Percentiles rank a stretch among this genome's conserved stretches.
Conservation (phyloP, 176 grass and related monocot species). For the Paspalum vaginatum region DNA sequence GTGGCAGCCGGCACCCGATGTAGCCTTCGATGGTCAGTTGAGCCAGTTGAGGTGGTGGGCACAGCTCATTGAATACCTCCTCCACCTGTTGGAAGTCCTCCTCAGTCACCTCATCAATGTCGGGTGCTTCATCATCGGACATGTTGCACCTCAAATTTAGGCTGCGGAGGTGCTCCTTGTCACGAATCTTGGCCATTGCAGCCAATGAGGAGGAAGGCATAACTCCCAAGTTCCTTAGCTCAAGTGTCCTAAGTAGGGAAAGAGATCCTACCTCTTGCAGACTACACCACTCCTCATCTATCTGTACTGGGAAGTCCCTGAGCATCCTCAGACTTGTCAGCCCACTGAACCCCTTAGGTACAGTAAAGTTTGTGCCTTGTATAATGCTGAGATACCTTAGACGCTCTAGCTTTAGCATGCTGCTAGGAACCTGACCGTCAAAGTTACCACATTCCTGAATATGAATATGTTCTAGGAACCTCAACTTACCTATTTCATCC, state of each 20-base stretch:
- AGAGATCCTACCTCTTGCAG: not conserved
- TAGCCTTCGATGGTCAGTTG: too few species aligned
- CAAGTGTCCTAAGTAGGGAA: not conserved
- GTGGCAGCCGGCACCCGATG: too few species aligned
- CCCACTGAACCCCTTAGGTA: not conserved
- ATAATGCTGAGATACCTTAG: not conserved
- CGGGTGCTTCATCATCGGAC: too few species aligned
- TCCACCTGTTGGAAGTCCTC: too few species aligned
- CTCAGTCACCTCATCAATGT: too few species aligned
- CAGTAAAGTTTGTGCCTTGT: not conserved
- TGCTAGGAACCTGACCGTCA: not conserved
- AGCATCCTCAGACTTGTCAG: not conserved
- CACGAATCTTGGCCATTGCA: not conserved
- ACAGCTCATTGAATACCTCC: too few species aligned
- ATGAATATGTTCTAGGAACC: not conserved
- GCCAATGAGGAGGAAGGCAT: not conserved
- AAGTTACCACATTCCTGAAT: not conserved
- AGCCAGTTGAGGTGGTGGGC: too few species aligned
- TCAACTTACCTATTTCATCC: not conserved
- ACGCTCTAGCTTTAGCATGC: not conserved
- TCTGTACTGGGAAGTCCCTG: not conserved
- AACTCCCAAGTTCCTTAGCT: rapidly evolving
- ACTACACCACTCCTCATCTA: not conserved
- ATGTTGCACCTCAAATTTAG: not conserved
- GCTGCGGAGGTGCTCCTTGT: not conserved